Evolutionary conservation across 805 yeast genomes (phyloP).

Genomic region (Ogataea corticis): DNA sequence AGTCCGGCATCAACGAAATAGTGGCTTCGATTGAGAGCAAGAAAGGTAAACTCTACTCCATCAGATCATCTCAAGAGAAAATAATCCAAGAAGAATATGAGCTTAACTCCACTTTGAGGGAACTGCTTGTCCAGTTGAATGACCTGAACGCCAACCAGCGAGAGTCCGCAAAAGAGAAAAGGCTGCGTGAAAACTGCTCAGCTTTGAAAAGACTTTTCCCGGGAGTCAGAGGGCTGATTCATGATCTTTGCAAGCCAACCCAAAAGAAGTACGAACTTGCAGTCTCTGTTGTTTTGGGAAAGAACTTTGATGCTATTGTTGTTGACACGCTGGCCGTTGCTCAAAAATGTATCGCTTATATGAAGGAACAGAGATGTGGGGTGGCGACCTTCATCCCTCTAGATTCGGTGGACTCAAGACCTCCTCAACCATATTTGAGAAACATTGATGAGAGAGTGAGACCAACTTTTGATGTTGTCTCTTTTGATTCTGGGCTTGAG

Average conservation of each 20-base stretch:
- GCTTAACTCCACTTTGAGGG: slow-evolving; percentile 63
- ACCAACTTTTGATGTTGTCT: slow-evolving; percentile 74
- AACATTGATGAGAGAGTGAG: slow-evolving; percentile 52
- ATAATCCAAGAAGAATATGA: slow-evolving; percentile 51
- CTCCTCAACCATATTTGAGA: slow-evolving; percentile 56
- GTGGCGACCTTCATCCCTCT: slow-evolving; percentile 86
- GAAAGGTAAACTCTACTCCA: slow-evolving; percentile 23
- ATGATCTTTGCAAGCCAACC: slow-evolving; percentile 77
- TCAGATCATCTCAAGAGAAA: slow-evolving; percentile 40
- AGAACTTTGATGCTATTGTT: slow-evolving; percentile 75
- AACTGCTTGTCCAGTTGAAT: slow-evolving; percentile 58
- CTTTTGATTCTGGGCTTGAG: slow-evolving; percentile 66
- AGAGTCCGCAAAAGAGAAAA: slow-evolving; percentile 70
- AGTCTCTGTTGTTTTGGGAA: slow-evolving; percentile 74
- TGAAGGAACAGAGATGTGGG: slow-evolving; percentile 86
- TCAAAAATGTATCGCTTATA: slow-evolving; percentile 69
- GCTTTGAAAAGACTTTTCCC: slow-evolving; percentile 74
- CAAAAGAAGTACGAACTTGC: slow-evolving; percentile 74
- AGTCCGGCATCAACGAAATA: slow-evolving; percentile 29
- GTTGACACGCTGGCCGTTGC: slow-evolving; percentile 78
- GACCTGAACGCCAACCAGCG: slow-evolving; percentile 76
- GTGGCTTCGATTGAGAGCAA: slow-evolving; percentile 35
- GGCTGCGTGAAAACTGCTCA: slow-evolving; percentile 69
- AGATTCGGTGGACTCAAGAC: slow-evolving; percentile 64
- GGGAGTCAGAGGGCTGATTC: slow-evolving; percentile 79